Conservation (phyloP, 129 eudicot genomes). For the Chrysanthemum lavandulifolium region DNA sequence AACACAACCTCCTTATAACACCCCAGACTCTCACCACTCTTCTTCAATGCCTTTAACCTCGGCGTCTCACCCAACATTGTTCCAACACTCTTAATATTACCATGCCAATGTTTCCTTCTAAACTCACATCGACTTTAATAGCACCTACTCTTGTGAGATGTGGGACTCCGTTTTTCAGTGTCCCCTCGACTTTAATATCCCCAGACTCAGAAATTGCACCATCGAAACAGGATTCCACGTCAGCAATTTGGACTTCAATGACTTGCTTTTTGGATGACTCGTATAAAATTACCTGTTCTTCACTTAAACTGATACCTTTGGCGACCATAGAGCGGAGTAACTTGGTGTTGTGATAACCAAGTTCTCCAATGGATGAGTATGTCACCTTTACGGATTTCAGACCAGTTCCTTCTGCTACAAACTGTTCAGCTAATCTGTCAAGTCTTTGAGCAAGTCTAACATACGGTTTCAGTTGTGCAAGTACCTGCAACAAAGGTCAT, state of each 20-base stretch:
- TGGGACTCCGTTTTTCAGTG: too few relatives aligned
- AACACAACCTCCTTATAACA: too few relatives aligned
- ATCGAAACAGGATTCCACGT: too few relatives aligned
- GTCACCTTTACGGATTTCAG: constrained; percentile 82
- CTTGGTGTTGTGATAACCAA: constrained; percentile 90
- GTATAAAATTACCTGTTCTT: constrained; percentile 64
- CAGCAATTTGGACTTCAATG: constrained; percentile 80
- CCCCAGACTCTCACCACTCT: too few relatives aligned
- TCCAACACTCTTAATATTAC: too few relatives aligned
- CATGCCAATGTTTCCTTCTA: too few relatives aligned
- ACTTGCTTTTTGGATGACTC: constrained; percentile 85
- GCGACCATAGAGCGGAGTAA: constrained; percentile 96
- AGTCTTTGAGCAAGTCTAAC: constrained; percentile 88
- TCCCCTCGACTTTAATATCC: too few relatives aligned
- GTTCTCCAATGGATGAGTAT: constrained; percentile 81
- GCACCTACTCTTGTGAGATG: too few relatives aligned
- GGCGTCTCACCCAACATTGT: too few relatives aligned
- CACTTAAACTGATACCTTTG: constrained; percentile 79
- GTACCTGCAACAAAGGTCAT: constrained; percentile 47
- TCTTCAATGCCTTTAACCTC: too few relatives aligned
- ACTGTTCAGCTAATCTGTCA: constrained; percentile 86
- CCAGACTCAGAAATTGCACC: too few relatives aligned
- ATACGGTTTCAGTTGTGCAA: constrained; percentile 74
- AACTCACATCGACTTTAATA: too few relatives aligned
- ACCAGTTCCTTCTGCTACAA: constrained; percentile 95